Base-by-base conservation (phyloP, 2,329 filamentous ascomycete species). In the Neonectria sp. region DNA sequence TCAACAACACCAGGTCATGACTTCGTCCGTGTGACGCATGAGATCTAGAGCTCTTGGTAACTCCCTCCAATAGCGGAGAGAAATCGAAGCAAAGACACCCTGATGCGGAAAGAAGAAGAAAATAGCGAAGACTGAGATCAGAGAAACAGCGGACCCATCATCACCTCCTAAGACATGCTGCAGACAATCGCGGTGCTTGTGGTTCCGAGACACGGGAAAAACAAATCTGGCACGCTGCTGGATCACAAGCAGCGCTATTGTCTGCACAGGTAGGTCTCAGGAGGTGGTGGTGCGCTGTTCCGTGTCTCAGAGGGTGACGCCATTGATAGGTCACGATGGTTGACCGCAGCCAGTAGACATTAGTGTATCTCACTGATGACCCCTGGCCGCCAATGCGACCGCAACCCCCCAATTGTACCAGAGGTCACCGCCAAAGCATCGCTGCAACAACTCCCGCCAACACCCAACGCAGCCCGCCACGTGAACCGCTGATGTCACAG, bases 401-500 rank as follows among this genome's bases (percentile, higher is more conserved):
- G 43, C n/a, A 49, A 48, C 48, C n/a, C 48, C 45, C 45, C 17
- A 43, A 43, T 29, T 33, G n/a, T n/a, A 27, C 15, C n/a, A 40
- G 40, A 9, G 17, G n/a, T 21, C 40, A 45, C n/a, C 40, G 40
- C n/a, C n/a, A 40, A 40, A 55, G 33, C 52, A 25, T 17, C 24
- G 33, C 33, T 40, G 33, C 33, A 11, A 24, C 31, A 24, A 31
- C 33, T 3, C n/a, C 40, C 21, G 21, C 21, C 21, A 21, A 21
- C 21, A 21, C 21, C 21, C 21, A 21, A 21, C 21, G 21, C 21
- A 21, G 21, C 21, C 40, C n/a, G 40, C 29, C 27, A 53, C 58
- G 46, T 58, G 35, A 58, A 25, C 43, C 40, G 45, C 53, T 63
- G 53, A 65, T 65, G 63, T 65, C 63, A 65, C 62, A 40, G 56